Base-by-base conservation (phyloP, 2,329 filamentous ascomycete genomes). In the Pyrenochaeta sp. region DNA sequence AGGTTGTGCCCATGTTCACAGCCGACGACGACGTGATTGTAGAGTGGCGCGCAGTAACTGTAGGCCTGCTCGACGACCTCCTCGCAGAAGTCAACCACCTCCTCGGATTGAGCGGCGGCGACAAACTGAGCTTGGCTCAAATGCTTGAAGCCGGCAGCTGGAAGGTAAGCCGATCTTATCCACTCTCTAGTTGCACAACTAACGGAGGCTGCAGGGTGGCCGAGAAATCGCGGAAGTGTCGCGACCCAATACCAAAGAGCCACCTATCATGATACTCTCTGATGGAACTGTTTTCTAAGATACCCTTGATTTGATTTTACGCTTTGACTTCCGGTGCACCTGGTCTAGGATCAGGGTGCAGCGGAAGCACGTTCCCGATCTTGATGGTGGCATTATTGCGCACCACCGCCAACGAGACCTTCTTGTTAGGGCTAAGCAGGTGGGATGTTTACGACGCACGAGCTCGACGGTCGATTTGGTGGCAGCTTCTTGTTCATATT, bases 151-250 rank as follows among this genome's bases (percentile, higher is more conserved):
- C 93, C 10, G 94, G 94, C 37, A 96, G 90, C 67, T 99, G 94
- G 93, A 97, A 97, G 88, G 92, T 94, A 72, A 74, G 83, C 60
- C 44, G 14, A 19, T 20, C 20, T 29, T 36, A 32, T 21, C 27
- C 19, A 17, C 17, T 21, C 28, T 14, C n/a, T 10, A 40, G 27
- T 42, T 14, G 37, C 21, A 35, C 34, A 23, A 51, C 51, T 58
- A 44, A 46, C 43, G 46, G 41, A 45, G 83, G 51, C 35, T 29
- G 29, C 53, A 84, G 92, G 93, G 93, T 61, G 94, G 94, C 47
- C 86, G 94, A 66, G 94, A 97, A 75, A 88, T 97, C 68, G 94
- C 94, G 52, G 93, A 96, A 75, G 90, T 96, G 54, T 93, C 90
- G 59, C 82, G 94, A 58, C 94, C 94, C 15, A 97, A 96, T 65